These are phyloP conservation scores for Rutstroemia sp. DNA, from an alignment of 2,329 filamentous ascomycete species.

Conservation along the genomic window DNA sequence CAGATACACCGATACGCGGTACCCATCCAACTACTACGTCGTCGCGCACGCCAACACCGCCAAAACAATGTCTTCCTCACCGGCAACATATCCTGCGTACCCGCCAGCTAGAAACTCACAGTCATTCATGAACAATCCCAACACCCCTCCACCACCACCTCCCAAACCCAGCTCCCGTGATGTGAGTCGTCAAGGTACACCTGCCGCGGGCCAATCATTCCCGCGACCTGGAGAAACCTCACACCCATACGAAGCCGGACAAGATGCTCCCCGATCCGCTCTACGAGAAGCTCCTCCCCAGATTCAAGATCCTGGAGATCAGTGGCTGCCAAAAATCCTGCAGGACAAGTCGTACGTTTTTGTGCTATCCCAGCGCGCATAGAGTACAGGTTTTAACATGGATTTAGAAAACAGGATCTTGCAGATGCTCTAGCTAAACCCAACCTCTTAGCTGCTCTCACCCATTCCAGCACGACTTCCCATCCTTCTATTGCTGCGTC, in stretches of 20 bases:
- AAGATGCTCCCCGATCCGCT: slow-evolving; percentile 12
- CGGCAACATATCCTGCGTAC: not conserved
- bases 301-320: slow-evolving; percentile 53
- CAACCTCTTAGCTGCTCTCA: slow-evolving; percentile 64
- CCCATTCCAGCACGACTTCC: slow-evolving; percentile 55
- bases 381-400: not conserved
- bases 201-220: slow-evolving; percentile 35
- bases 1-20: too few species aligned
- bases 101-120: slow-evolving; percentile 21
- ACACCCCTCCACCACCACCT: slow-evolving; percentile 59
- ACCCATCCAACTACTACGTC: too few species aligned
- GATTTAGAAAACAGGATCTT: slow-evolving; percentile 66
- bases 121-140: slow-evolving; percentile 35
- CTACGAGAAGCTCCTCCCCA: slow-evolving; percentile 21
- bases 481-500: slow-evolving; percentile 67
- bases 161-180: slow-evolving; percentile 67
- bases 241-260: slow-evolving; percentile 12
- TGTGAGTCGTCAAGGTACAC: slow-evolving; percentile 58
- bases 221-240: slow-evolving; percentile 20
- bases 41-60: not conserved
- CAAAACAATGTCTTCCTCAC: not conserved
- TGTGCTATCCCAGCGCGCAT: not conserved
- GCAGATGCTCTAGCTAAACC: slow-evolving; percentile 59
- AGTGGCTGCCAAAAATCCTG: slow-evolving; percentile 71
- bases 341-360: slow-evolving; percentile 73